Evolutionary conservation across 2,329 filamentous ascomycete genomes (phyloP), one percentile per base, ranked within the genome.

Genomic region (Diaporthe citriasiana): DNA sequence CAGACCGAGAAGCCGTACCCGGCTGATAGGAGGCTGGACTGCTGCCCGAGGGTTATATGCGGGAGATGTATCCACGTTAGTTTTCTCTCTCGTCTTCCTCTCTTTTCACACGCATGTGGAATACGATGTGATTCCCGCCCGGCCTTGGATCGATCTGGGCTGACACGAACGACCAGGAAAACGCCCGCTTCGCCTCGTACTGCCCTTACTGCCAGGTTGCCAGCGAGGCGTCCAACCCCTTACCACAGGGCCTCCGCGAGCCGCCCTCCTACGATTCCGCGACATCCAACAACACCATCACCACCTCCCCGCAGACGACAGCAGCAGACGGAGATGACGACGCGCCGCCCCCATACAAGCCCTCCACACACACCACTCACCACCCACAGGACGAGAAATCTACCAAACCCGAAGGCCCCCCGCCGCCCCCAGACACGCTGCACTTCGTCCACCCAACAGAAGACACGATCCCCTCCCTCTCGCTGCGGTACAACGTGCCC

Each of bases 131-230:
- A 10, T 63, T 5, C 22, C 13, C n/a, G n/a, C 12, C 15, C n/a
- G n/a, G n/a, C n/a, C n/a, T n/a, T n/a, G n/a, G n/a, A n/a, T 38
- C 15, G 19, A 53, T n/a, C 50, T 22, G 72, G 57, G 66, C 73
- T 76, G 59, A 77, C 75, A 73, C 22, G 47, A 70, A 3, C 38
- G 8, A 25, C 40, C 77, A 91, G 89, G 83, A 89, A 60, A 95
- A 95, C 80, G 84, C 87, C 40, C 90, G 93, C 53, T 95, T 94
- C 82, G 88, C 88, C 70, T 84, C 86, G 45, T 91, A 90, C 81
- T 91, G 91, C 80, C 94, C 94, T 0, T 96, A 93, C 82, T 97
- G 94, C 81, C 94, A 96, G 82, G 89, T 94, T 77, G 91, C 92
- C 7, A 88, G 85, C 57, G 84, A 83, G 6, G 90, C 91, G 3